Conservation (phyloP, 257 asterid genomes). For the Przewalskia tangutica region DNA sequence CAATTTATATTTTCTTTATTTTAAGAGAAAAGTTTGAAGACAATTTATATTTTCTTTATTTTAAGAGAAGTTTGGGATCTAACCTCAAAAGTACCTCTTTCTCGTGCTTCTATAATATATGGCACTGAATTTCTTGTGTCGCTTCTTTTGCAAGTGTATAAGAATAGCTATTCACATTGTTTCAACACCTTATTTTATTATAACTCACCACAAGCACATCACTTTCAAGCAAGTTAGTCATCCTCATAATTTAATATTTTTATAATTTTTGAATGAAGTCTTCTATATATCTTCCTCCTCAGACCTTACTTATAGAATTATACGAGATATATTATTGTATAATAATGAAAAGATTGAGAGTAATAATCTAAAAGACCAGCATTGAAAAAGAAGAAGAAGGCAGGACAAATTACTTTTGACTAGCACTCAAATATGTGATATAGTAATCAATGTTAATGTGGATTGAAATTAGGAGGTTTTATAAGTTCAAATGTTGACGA, state of each 20-base stretch:
- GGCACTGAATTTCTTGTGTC: constrained; percentile 29
- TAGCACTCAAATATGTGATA: too few relatives aligned
- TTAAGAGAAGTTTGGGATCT: constrained; percentile 10
- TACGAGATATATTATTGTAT: too few relatives aligned
- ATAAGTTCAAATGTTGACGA: too few relatives aligned
- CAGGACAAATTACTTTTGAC: not conserved
- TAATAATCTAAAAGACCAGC: not conserved
- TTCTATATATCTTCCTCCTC: too few relatives aligned
- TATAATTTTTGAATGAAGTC: too few relatives aligned
- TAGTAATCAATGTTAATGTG: too few relatives aligned
- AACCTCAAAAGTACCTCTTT: constrained; percentile 28
- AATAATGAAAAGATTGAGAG: not conserved
- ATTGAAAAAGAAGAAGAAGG: not conserved
- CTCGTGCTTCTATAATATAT: constrained; percentile 20
- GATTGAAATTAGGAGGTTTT: too few relatives aligned
- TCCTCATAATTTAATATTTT: too few relatives aligned
- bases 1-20: not conserved
- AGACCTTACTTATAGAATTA: too few relatives aligned
- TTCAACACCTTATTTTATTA: not conserved
- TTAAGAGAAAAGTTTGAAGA: too few relatives aligned
- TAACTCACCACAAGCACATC: too few relatives aligned
- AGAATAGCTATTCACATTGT: not conserved
- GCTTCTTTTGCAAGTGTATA: not conserved
- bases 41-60: not conserved
- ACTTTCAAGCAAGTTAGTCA: too few relatives aligned